Evolutionary conservation across 768 basidiomycete genomes (phyloP), one percentile per base, ranked within the genome.

Genomic region (Amanita polypyramis): DNA sequence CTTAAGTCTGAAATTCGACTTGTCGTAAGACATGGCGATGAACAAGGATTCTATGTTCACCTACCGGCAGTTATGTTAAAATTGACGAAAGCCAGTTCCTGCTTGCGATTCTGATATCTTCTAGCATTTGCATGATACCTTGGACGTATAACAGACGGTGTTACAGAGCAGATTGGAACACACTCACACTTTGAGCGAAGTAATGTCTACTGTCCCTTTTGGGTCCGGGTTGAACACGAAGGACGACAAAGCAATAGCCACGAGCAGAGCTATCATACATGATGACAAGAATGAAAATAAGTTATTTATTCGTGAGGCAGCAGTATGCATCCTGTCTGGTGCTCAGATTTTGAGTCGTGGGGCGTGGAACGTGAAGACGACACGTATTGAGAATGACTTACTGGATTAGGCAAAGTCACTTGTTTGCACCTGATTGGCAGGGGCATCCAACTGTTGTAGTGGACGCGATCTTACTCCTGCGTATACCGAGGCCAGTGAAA

Each of bases 41-140:
- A 34, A 35, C 17, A 48, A 39, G 8, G 36, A 32, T 12, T 35
- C n/a, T 5, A 43, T 47, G 27, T 23, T n/a, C 20, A 15, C 77
- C 54, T 56, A 86, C 91, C 91, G 37, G 88, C 85, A 38, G 75
- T 76, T 43, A 89, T 66, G 61, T 91, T 82, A 67, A 93, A 92
- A 59, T 82, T 77, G 32, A 89, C 75, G 59, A 87, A 84, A 1
- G 84, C 83, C 49, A 82, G 72, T 54, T 94, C 90, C 57, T 86
- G 80, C 55, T 82, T 74, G 52, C 70, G 73, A 55, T 66, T 74
- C 4, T 73, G 67, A 61, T 80, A 79, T 40, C 77, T 72, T 50
- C 77, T 70, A 34, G 71, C 67, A 53, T 68, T 76, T 48, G 65
- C 68, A 52, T 62, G 73, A 55, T 62, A 75, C 40, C 79, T 79